Conservation (phyloP, 73 alveolate species). For the Tetrahymena borealis region DNA sequence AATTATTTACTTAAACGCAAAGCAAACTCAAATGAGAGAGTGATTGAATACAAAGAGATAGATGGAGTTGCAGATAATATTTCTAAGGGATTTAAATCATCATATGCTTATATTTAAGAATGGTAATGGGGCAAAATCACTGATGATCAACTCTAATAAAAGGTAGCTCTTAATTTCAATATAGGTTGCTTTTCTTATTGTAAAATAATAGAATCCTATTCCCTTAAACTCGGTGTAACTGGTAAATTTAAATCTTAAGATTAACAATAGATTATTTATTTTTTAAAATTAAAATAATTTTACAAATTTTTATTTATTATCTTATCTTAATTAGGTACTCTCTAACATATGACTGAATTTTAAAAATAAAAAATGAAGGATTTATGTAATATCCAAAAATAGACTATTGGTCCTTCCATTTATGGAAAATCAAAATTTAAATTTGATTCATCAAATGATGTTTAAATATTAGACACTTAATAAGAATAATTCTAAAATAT, state of each 20-base stretch:
- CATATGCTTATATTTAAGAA: neutral
- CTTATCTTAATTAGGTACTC: neutral
- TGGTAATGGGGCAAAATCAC: neutral
- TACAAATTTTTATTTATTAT: too few relatives aligned
- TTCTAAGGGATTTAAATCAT: neutral
- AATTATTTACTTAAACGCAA: neutral
- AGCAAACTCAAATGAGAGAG: neutral
- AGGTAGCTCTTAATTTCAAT: neutral
- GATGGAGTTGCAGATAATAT: neutral
- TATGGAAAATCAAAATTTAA: neutral
- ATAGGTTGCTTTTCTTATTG: neutral
- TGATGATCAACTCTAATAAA: too few relatives aligned
- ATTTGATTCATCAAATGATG: neutral
- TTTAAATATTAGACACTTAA: neutral
- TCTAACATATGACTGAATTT: neutral
- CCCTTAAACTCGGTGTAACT: neutral
- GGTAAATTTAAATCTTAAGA: neutral
- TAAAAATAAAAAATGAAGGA: neutral
- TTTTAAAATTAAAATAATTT: too few relatives aligned
- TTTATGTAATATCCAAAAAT: neutral
- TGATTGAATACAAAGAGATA: neutral
- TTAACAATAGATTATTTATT: too few relatives aligned
- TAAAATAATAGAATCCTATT: neutral
- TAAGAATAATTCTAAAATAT: neutral
- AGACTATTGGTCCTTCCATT: neutral